Evolutionary conservation across 164 flowering plant genomes (phyloP), one percentile per base, ranked within the genome.

Genomic region (Kingdonia uniflora): DNA sequence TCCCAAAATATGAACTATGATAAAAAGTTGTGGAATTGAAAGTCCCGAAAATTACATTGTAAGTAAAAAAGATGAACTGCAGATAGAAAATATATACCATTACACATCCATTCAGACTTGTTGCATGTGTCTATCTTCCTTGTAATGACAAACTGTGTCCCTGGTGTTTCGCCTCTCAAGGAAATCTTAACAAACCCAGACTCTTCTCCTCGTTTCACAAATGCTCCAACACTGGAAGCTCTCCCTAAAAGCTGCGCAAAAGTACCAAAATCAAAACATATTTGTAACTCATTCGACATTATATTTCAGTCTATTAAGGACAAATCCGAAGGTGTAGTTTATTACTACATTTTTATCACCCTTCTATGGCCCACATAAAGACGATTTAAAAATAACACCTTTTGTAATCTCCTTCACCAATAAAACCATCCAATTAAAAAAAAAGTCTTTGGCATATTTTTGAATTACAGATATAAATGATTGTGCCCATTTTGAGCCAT

Each of bases 141-240:
- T 26, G 55, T 75, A 46, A 92, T 76, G 49, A 59, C 66, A 37
- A 84, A 68, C 37, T 55, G 50, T 52, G 82, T 85, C 24, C 73
- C 82, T 26, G 62, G 37, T 16, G 74, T 45, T 19, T 71, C 61
- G 35, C 95, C 95, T 72, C 79, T 80, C 69, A 92, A 55, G 11
- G 79, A 58, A 59, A 92, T 88, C 65, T 74, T 82, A 23, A 84
- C 60, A 59, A 68, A 75, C 8, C 95, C 97, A 20, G 83, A 76
- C 38, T 77, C 86, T 74, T 86, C 87, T 41, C 97, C 99, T 56
- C 97, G 83, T 61, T 86, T 88, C 42, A 92, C 99, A 75, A 56
- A 92, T 5, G 99, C 99, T 8, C 95, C 97, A 71, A 88, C 45
- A 62, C 80, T 86, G n/a, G 82, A 60, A 15, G 99, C 95, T 60